These are phyloP conservation scores for Angomonas ambiguus DNA, from an alignment of 208 protist species.

Conservation along the genomic window DNA sequence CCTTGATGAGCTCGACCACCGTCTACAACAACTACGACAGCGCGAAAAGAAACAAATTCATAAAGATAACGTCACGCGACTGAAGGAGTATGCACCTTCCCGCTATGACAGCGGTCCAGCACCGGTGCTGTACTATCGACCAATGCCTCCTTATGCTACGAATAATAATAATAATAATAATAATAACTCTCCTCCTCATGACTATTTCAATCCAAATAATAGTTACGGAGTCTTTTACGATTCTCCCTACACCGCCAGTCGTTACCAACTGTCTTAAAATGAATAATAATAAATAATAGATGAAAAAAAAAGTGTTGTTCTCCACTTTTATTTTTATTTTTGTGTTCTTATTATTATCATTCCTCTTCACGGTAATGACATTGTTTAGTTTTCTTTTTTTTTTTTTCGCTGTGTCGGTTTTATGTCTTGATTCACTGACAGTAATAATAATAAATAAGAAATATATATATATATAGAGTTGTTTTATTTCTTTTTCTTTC, in stretches of 20 bases:
- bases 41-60: not conserved
- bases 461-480: not conserved
- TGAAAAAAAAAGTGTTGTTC: constrained; percentile 9
- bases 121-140: not conserved
- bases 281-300: constrained; percentile 8
- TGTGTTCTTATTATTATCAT: not conserved
- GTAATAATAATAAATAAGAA: too few relatives aligned
- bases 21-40: not conserved
- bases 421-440: too few relatives aligned
- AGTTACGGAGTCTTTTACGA: not conserved
- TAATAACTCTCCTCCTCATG: too few relatives aligned
- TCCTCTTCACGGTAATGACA: too few relatives aligned
- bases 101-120: not conserved
- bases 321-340: not conserved
- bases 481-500: too few relatives aligned
- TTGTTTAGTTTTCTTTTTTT: too few relatives aligned
- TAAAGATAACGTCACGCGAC: not conserved
- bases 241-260: not conserved
- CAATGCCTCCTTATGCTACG: not conserved
- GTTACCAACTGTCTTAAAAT: not conserved
- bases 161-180: not conserved
- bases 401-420: too few relatives aligned
- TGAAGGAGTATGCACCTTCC: not conserved
- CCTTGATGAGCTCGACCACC: not conserved
- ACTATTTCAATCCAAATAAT: too few relatives aligned